These are phyloP conservation scores for Dysphania ambrosioides DNA, from an alignment of 148 eudicot species.

Conservation along the genomic window DNA sequence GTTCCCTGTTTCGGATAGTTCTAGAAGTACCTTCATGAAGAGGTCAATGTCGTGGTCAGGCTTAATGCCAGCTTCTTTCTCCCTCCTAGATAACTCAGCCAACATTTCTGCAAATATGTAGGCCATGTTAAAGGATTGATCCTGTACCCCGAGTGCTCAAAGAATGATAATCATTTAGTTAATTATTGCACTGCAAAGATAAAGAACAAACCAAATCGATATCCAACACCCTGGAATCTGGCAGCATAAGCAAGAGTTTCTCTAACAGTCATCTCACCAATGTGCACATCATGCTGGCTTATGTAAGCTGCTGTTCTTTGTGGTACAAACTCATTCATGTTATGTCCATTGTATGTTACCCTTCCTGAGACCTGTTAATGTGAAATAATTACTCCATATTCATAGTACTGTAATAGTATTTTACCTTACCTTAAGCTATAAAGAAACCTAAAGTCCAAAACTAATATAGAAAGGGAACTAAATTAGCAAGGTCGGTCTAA, in stretches of 20 bases:
- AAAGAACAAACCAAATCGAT: conserved; percentile 48
- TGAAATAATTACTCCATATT: neutral
- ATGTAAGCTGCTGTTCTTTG: conserved; percentile 78
- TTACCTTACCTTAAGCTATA: no score
- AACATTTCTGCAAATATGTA: conserved; percentile 48
- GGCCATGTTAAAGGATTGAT: no score
- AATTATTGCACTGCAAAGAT: neutral
- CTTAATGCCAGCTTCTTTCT: conserved; percentile 60
- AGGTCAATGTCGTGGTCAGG: conserved; percentile 76
- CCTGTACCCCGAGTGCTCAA: no score
- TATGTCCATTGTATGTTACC: conserved; percentile 70
- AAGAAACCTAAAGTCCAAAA: no score
- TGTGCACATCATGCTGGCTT: conserved; percentile 73
- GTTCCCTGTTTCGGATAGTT: neutral
- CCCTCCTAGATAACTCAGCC: conserved; percentile 67
- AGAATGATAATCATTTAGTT: neutral
- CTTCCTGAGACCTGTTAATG: conserved; percentile 44
- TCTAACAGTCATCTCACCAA: conserved; percentile 80
- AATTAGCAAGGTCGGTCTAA: no score
- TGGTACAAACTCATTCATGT: conserved; percentile 74
- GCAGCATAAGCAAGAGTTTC: conserved; percentile 76
- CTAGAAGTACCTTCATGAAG: conserved; percentile 60
- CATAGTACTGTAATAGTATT: no score
- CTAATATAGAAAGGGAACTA: no score
- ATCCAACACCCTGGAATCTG: conserved; percentile 77